Evolutionary conservation across 192 early-diverging fungal genomes (phyloP), one percentile per base, ranked within the genome.

Genomic region (Gaertneriomyces sp.): DNA sequence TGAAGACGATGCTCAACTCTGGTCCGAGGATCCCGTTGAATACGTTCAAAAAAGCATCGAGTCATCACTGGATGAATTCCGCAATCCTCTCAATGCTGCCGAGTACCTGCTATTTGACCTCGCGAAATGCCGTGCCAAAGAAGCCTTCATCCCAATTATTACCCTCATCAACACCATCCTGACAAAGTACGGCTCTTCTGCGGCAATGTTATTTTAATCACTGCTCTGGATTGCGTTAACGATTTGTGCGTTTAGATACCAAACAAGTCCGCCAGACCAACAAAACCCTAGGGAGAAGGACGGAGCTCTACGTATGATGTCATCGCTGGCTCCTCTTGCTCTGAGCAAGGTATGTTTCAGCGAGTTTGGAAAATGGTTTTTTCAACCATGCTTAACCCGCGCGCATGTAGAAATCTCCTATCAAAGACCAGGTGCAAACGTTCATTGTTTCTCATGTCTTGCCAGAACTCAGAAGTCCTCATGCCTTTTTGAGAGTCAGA

Each of bases 11-110:
- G 81, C 89, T 66, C 81, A 91, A 74, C 82, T 95, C 20, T 99
- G 96, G 96, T 78, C 88, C 46, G 90, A 94, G 42, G 92, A 97
- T 70, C 89, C 92, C 4, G 87, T 93, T 19, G 96, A 99, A 74
- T 99, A 88, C 60, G 87, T 99, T 39, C 72, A 72, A 38, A 71
- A 70, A 42, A 77, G 75, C 39, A 57, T 82, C 47, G 62, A 79
- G 79, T 60, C 91, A 64, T 86, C 88, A 45, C 66, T 95, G 45
- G 93, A 96, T 64, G 93, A 95, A 57, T 90, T 92, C 71, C 80
- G 82, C 25, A 92, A 89, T 42, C 88, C 93, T 16, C 73, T 79
- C 16, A 73, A 80, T 0, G 88, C 89, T 7, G 93, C 88, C 3
- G 85, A 82, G 60, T 87, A 81, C 61, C 81, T 99, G 63, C 82